phyloP scores from a whole-genome alignment of 2,329 filamentous ascomycete species.

The Aaosphaeria arxii region DNA sequence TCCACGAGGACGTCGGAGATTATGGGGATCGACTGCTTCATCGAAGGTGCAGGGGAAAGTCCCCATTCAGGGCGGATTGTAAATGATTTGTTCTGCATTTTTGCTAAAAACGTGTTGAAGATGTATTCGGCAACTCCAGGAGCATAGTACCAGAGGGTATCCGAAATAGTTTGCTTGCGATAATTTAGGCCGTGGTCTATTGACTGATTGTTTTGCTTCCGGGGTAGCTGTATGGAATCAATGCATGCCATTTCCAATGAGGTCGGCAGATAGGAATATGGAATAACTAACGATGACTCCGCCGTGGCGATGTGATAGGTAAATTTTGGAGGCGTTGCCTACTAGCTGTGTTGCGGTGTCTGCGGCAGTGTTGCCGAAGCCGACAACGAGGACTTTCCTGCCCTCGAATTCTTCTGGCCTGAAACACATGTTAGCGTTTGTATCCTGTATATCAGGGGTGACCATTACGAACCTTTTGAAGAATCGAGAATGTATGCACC shows the following conservation, averaged over 20 bases:
- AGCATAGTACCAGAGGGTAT: conserved; percentile 5
- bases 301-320: conserved; percentile 22
- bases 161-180: conserved; percentile 5
- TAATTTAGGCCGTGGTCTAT: conserved; percentile 10
- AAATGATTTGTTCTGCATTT: conserved; percentile 18
- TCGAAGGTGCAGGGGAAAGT: conserved; percentile 10
- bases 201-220: conserved; percentile 5
- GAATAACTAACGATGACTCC: conserved; percentile 10
- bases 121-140: conserved; percentile 11
- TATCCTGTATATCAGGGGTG: not conserved
- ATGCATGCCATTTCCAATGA: not conserved
- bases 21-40: conserved; percentile 13
- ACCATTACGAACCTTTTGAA: not conserved
- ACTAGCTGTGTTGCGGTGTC: conserved; percentile 20
- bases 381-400: conserved; percentile 21
- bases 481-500: not conserved
- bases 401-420: conserved; percentile 8
- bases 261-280: not conserved
- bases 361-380: conserved; percentile 23
- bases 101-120: conserved; percentile 17
- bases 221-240: conserved; percentile 8
- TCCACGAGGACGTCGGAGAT: conserved; percentile 15
- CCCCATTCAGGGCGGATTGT: conserved; percentile 19
- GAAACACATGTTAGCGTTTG: not conserved
- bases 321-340: conserved; percentile 15